Base-by-base conservation (phyloP, 2,329 filamentous ascomycete species). In the Coniochaeta ligniaria region DNA sequence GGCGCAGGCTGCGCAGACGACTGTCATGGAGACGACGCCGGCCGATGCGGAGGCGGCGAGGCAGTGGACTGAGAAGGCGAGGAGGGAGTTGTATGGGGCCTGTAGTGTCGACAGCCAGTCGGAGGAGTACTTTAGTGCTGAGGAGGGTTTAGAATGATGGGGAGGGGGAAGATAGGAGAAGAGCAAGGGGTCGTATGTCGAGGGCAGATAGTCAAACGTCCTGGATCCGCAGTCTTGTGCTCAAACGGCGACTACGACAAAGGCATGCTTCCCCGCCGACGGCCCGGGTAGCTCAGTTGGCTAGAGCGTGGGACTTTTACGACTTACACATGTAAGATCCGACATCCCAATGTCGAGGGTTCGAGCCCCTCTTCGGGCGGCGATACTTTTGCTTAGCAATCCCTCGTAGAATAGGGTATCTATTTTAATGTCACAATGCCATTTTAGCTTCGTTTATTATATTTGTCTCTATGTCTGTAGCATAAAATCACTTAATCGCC, bases 291-390 rank as follows among this genome's bases (percentile, higher is more conserved):
- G 54, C 54, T 57, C 54, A 57, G 54, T 57, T 57, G 54, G 54
- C 54, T 57, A 57, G 54, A 57, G 54, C 54, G 54, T 57, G 54
- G 54, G 54, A 57, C 54, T 57, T 57, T 57, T 57, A 57, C 31
- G 54, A 57, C n/a, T n/a, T n/a, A n/a, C n/a, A n/a, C 54, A 36
- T 2, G 11, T 11, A 41, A 4, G 14, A 31, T 24, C 31, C 47
- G 54, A 57, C 26, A 57, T 57, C 54, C 54, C 54, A 57, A 57
- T 57, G 54, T 57, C 54, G 54, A 57, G 54, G 54, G 54, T 38
- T 57, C 54, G 54, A 57, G 54, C 54, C 54, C 54, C 54, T 57
- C 54, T 57, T 57, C 54, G 54, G 54, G 54, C 54, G 52, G 22
- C 26, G 20, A 26, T 28, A 1, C 6, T 52, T 52, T 52, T 52